phyloP scores from a whole-genome alignment of 2,329 filamentous ascomycete genomes.

The Penicillium sp. region DNA sequence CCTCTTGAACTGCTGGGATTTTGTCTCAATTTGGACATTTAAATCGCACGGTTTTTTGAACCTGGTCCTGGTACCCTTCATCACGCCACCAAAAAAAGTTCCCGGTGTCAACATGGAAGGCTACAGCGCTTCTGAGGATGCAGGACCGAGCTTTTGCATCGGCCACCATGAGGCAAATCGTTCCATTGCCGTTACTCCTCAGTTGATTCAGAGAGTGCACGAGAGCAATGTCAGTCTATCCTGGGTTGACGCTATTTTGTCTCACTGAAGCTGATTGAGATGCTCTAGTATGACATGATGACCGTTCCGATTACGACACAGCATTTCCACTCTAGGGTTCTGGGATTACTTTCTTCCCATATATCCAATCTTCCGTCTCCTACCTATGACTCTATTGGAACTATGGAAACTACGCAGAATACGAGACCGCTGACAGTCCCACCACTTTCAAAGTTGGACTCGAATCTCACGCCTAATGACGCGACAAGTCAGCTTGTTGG shows the following conservation, averaged over 20 bases:
- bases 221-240: conserved; percentile 51
- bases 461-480: conserved; percentile 74
- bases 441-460: conserved; percentile 44
- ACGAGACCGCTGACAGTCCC: conserved; percentile 41
- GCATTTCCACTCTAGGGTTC: conserved; percentile 59
- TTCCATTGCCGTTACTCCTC: conserved; percentile 47
- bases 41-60: neutral
- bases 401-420: conserved; percentile 42
- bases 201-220: conserved; percentile 56
- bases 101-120: conserved; percentile 31
- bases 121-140: conserved; percentile 34
- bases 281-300: conserved; percentile 61
- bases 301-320: conserved; percentile 62
- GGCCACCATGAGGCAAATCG: conserved; percentile 62
- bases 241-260: neutral
- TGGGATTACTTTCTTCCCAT: conserved; percentile 54
- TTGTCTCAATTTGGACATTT: neutral
- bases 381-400: conserved; percentile 36
- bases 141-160: conserved; percentile 55
- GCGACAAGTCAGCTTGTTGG: conserved; percentile 76
- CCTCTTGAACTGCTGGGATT: neutral
- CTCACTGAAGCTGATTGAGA: neutral
- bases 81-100: conserved; percentile 1
- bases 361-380: conserved; percentile 45
- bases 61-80: neutral